Conservation (phyloP, 148 eudicot genomes). For the Rhododendron griersonianum region DNA sequence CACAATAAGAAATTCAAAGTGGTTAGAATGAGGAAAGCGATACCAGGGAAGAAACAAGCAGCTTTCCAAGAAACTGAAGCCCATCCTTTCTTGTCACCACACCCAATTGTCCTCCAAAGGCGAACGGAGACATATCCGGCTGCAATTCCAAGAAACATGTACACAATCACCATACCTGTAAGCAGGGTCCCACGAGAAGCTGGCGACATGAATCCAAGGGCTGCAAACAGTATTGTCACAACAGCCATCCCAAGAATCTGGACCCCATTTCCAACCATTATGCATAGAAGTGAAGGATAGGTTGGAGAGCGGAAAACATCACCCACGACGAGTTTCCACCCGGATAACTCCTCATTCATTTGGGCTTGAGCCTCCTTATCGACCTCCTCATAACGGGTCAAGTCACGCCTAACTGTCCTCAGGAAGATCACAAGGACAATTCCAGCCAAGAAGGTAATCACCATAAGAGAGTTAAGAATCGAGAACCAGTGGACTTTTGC, state of each 20-base stretch:
- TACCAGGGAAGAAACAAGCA: conserved; percentile 39
- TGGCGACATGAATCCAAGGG: conserved; percentile 40
- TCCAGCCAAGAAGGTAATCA: conserved; percentile 36
- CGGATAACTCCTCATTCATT: conserved; percentile 26
- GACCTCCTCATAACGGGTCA: conserved; percentile 32
- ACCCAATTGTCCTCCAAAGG: conserved; percentile 31
- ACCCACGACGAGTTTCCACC: conserved; percentile 29
- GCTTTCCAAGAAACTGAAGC: conserved; percentile 32
- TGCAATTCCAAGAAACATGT: conserved; percentile 32
- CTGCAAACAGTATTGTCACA: conserved; percentile 34
- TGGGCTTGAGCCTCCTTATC: conserved; percentile 28
- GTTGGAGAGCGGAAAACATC: conserved; percentile 34
- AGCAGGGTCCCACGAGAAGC: conserved; percentile 35
- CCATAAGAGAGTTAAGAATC: conserved; percentile 31
- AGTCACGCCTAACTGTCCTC: conserved; percentile 32
- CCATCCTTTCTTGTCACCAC: conserved; percentile 32
- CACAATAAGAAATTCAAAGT: conserved; percentile 26
- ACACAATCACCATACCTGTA: conserved; percentile 31
- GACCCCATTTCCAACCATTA: conserved; percentile 33
- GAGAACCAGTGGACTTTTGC: conserved; percentile 39
- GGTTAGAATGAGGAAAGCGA: conserved; percentile 25
- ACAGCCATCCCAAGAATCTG: conserved; percentile 36
- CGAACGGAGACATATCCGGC: conserved; percentile 36
- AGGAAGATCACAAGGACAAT: conserved; percentile 35
- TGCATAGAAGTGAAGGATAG: conserved; percentile 25